A percentile compares a stretch with the other conserved stretches of the same genome.
Evolutionary conservation across 768 basidiomycete genomes (phyloP).

Genomic region (Mycena vitilis): DNA sequence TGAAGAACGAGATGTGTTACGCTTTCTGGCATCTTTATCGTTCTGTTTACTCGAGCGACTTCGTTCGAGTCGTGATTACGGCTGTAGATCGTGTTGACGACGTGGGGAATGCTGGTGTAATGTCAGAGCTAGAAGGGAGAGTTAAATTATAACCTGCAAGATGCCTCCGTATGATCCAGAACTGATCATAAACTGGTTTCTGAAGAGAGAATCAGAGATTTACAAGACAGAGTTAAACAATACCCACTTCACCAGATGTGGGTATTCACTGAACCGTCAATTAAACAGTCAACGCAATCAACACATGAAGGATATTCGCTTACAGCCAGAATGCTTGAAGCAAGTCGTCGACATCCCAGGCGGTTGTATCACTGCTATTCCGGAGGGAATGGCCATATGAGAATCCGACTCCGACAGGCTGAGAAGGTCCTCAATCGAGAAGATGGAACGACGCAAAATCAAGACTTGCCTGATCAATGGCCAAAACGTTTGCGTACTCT

Average conservation of each 20-base stretch:
- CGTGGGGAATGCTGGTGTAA: not conserved
- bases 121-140: not conserved
- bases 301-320: not conserved
- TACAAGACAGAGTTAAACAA: not conserved
- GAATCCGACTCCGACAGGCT: slow-evolving; percentile 12
- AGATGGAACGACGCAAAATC: not conserved
- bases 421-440: not conserved
- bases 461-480: slow-evolving; percentile 5
- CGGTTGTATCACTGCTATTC: slow-evolving; percentile 9
- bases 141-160: not conserved
- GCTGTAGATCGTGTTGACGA: slow-evolving; percentile 9
- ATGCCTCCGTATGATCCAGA: slow-evolving; percentile 10
- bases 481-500: slow-evolving; percentile 6
- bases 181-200: slow-evolving; percentile 15
- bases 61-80: not conserved
- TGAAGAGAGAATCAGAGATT: not conserved
- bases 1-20: not conserved
- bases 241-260: not conserved
- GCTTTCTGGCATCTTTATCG: slow-evolving; percentile 17
- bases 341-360: slow-evolving; percentile 16
- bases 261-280: slow-evolving; percentile 1
- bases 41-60: not conserved
- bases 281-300: not conserved
- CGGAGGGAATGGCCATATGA: slow-evolving; percentile 5
- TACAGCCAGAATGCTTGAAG: slow-evolving; percentile 13